These are phyloP conservation scores for Gamsiella multidivaricata DNA, from an alignment of 192 early-diverging fungal species.

Conservation along the genomic window DNA sequence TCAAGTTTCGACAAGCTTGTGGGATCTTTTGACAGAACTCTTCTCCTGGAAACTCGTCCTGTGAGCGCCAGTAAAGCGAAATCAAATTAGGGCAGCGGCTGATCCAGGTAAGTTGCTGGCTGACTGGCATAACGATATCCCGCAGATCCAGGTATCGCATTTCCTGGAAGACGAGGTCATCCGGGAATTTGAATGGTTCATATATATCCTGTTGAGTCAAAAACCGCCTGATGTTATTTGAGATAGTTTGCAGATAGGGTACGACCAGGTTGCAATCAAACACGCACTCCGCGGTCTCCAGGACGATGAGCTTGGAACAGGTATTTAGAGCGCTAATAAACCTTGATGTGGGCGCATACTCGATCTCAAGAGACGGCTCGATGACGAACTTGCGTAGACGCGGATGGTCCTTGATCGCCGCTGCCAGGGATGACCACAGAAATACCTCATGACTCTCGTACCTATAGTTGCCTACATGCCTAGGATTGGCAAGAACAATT, in stretches of 20 bases:
- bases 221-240: conserved; percentile 9
- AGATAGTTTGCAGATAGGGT: conserved; percentile 1
- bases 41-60: not conserved
- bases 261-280: not conserved
- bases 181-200: not conserved
- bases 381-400: conserved; percentile 22
- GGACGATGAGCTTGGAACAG: conserved; percentile 19
- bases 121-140: not conserved
- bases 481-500: not conserved
- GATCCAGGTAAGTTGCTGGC: conserved; percentile 21
- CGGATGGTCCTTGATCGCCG: conserved; percentile 18
- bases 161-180: conserved; percentile 20
- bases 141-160: conserved; percentile 27
- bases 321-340: conserved; percentile 16
- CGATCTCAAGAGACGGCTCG: not conserved
- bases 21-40: conserved; percentile 13
- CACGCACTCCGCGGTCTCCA: conserved; percentile 6
- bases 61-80: conserved; percentile 15
- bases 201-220: not conserved
- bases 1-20: conserved; percentile 17
- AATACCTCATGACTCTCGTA: not conserved
- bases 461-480: not conserved
- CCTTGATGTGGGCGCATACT: not conserved
- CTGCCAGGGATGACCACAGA: conserved; percentile 12
- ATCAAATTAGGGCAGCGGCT: conserved; percentile 36